Conservation (phyloP, 345 rosid species). For the Salix brachista region DNA sequence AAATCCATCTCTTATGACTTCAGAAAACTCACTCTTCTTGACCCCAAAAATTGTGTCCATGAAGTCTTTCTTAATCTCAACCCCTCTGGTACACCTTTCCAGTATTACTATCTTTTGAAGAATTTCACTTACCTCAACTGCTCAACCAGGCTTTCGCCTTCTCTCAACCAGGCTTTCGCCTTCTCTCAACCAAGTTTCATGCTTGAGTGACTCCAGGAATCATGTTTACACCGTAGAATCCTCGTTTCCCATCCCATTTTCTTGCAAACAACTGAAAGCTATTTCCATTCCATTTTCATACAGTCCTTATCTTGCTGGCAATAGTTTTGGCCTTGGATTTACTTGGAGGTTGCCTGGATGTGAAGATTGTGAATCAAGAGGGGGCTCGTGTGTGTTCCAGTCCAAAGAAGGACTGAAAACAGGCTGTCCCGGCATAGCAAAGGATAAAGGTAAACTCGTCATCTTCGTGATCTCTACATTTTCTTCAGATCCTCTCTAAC, state of each 20-base stretch:
- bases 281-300: constrained; percentile 57
- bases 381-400: background rate
- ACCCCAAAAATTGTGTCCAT: constrained; percentile 52
- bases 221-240: constrained; percentile 46
- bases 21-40: constrained; percentile 39
- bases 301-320: constrained; percentile 50
- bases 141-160: constrained; percentile 29
- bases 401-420: background rate
- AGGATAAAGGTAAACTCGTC: background rate
- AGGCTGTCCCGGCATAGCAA: background rate
- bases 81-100: constrained; percentile 48
- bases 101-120: constrained; percentile 40
- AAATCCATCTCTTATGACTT: constrained; percentile 44
- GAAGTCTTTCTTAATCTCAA: constrained; percentile 56
- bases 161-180: constrained; percentile 27
- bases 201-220: constrained; percentile 41
- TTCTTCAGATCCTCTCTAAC: background rate
- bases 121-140: constrained; percentile 57
- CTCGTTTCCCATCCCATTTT: constrained; percentile 18
- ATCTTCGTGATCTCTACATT: background rate
- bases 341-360: constrained; percentile 43
- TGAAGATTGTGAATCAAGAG: constrained; percentile 8
- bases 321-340: constrained; percentile 53
- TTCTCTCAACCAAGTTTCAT: constrained; percentile 36
- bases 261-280: constrained; percentile 40